Evolutionary conservation across 768 basidiomycete genomes (phyloP).

Genomic region (Dentipellis fragilis): DNA sequence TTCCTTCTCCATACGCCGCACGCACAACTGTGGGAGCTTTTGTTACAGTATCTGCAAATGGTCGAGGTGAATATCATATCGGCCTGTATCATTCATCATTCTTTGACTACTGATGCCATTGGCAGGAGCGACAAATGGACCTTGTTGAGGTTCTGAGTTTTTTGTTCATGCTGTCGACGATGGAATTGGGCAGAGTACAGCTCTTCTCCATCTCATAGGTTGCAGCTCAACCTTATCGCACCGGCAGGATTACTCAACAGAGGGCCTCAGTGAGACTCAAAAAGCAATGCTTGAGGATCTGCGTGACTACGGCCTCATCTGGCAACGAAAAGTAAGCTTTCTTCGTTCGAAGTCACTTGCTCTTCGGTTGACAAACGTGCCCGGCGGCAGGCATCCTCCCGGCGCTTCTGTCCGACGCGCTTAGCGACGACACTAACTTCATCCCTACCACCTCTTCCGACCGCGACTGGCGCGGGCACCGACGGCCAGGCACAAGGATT

Average conservation of each 20-base stretch:
- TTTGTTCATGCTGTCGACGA: constrained; percentile 93
- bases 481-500: constrained; percentile 72
- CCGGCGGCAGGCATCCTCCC: constrained; percentile 48
- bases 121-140: constrained; percentile 80
- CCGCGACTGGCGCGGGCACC: constrained; percentile 40
- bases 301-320: constrained; percentile 89
- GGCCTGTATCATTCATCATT: not conserved
- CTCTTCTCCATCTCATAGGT: constrained; percentile 17
- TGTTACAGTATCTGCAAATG: constrained; percentile 83
- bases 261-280: constrained; percentile 69
- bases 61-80: constrained; percentile 49
- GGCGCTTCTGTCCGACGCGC: constrained; percentile 88
- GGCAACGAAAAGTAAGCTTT: constrained; percentile 60
- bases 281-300: constrained; percentile 86
- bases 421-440: constrained; percentile 92
- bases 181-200: constrained; percentile 80
- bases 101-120: not conserved
- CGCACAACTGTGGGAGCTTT: constrained; percentile 88
- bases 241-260: constrained; percentile 78
- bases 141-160: constrained; percentile 89
- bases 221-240: constrained; percentile 4
- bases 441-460: constrained; percentile 71
- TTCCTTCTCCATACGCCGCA: constrained; percentile 92
- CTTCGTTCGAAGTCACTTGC: not conserved
- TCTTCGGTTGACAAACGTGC: not conserved